Conservation (phyloP, 2,329 filamentous ascomycete genomes). For the Podosphaera leucotricha region DNA sequence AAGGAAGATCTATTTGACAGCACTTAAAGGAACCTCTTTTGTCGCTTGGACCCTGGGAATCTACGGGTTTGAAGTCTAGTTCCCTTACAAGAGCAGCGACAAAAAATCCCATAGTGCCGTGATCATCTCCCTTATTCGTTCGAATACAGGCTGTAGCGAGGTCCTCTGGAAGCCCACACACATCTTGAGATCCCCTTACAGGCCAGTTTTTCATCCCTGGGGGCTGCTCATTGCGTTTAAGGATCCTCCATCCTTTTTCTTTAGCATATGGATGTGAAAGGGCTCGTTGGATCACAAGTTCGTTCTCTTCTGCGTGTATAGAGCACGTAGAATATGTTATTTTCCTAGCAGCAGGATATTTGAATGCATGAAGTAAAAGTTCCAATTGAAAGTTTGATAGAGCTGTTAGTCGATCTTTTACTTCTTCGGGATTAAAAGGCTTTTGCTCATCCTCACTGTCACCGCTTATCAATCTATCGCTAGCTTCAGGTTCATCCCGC, state of each 20-base stretch:
- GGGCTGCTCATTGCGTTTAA: conserved; percentile 49
- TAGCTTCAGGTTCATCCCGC: conserved; percentile 10
- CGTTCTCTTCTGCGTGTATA: conserved; percentile 68
- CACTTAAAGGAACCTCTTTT: conserved; percentile 27
- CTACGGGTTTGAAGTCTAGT: conserved; percentile 1
- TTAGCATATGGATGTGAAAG: conserved; percentile 43
- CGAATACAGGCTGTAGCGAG: conserved; percentile 57
- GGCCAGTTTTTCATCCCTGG: conserved; percentile 54
- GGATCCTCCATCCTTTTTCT: conserved; percentile 51
- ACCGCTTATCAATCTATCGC: conserved; percentile 25
- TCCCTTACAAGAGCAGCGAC: conserved; percentile 58
- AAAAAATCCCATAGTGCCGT: conserved; percentile 88
- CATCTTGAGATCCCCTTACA: conserved; percentile 30
- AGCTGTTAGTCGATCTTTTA: conserved; percentile 42
- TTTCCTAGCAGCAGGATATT: conserved; percentile 48
- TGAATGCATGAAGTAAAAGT: conserved; percentile 63
- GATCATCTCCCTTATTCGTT: conserved; percentile 55
- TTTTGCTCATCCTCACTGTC: conserved; percentile 20
- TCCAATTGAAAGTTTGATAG: conserved; percentile 63
- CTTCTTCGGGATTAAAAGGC: conserved; percentile 22
- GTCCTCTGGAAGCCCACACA: conserved; percentile 24
- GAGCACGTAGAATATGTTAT: conserved; percentile 93
- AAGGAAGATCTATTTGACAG: conserved; percentile 19
- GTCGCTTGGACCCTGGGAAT: conserved; percentile 19
- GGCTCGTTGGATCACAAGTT: conserved; percentile 53